Percentiles rank a stretch among this genome's conserved stretches.
phyloP scores from a whole-genome alignment of 805 yeast species.

The Pichia occidentalis region DNA sequence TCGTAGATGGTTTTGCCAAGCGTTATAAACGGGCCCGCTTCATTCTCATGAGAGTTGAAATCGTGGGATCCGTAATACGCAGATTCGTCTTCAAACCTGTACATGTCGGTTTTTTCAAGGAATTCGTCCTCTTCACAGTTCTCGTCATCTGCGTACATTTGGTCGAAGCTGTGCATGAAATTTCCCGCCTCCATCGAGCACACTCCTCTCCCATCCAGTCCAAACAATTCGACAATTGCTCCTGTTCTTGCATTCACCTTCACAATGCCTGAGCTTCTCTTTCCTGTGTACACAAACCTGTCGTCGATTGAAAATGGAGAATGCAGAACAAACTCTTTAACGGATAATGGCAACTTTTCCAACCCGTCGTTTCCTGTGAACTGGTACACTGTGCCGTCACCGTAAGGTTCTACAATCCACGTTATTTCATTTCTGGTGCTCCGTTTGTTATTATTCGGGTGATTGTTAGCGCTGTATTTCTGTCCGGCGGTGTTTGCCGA shows the following conservation, averaged over 20 bases:
- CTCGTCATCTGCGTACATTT: slow-evolving; percentile 4
- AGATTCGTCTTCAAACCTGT: slow-evolving; percentile 4
- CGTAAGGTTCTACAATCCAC: slow-evolving; percentile 89
- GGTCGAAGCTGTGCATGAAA: neutral
- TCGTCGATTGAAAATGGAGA: slow-evolving; percentile 82
- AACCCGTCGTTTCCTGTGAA: slow-evolving; percentile 72
- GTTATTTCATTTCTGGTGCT: slow-evolving; percentile 31
- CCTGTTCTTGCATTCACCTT: slow-evolving; percentile 73
- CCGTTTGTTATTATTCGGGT: neutral
- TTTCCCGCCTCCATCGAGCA: neutral
- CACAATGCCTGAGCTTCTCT: slow-evolving; percentile 66
- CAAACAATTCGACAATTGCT: slow-evolving; percentile 61
- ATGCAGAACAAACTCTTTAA: slow-evolving; percentile 67
- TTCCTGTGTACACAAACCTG: slow-evolving; percentile 85
- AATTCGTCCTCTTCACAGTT: slow-evolving; percentile 4
- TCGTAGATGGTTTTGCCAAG: slow-evolving; percentile 71
- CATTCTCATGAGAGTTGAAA: slow-evolving; percentile 13
- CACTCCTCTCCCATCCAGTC: slow-evolving; percentile 14
- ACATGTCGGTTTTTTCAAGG: slow-evolving; percentile 5
- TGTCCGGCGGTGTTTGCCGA: slow-evolving; percentile 1
- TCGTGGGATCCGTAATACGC: slow-evolving; percentile 7
- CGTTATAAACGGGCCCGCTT: slow-evolving; percentile 35
- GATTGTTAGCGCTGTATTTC: neutral
- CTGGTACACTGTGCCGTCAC: slow-evolving; percentile 77
- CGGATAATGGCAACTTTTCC: slow-evolving; percentile 74